phyloP scores from a whole-genome alignment of 2,329 filamentous ascomycete genomes.

The Pseudogymnoascus sp. region DNA sequence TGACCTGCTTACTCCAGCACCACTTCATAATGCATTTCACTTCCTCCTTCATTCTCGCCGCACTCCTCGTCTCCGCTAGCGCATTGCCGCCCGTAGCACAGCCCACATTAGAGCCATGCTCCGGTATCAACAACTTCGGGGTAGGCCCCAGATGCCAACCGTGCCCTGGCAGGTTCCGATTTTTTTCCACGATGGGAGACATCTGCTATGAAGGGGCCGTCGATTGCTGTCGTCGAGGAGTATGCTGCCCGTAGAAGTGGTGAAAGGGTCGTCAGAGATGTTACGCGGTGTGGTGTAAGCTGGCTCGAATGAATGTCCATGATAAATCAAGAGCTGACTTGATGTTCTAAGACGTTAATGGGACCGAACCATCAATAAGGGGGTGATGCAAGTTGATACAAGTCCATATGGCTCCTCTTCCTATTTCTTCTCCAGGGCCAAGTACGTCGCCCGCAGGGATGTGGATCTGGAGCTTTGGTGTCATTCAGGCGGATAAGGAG shows the following conservation, averaged over 20 bases:
- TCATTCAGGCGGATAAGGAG: background rate
- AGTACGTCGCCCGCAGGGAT: background rate
- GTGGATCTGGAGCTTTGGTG: background rate
- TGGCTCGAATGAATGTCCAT: background rate
- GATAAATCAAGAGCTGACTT: background rate
- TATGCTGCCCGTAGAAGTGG: background rate
- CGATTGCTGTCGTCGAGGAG: background rate
- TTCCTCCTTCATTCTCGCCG: background rate
- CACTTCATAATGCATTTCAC: background rate
- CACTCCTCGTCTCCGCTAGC: background rate
- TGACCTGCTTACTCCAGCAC: background rate
- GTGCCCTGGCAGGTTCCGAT: background rate
- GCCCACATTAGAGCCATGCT: background rate
- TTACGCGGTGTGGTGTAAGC: background rate
- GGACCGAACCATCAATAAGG: background rate
- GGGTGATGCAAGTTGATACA: background rate
- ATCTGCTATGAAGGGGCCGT: background rate
- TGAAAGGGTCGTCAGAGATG: background rate
- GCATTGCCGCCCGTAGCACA: background rate
- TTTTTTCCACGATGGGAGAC: background rate
- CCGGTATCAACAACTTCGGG: background rate
- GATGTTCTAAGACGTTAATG: background rate
- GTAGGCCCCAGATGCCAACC: background rate
- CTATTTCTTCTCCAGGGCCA: background rate
- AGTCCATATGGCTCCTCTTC: background rate